phyloP scores from a whole-genome alignment of 805 yeast genomes.

The Metschnikowia lachancei region DNA sequence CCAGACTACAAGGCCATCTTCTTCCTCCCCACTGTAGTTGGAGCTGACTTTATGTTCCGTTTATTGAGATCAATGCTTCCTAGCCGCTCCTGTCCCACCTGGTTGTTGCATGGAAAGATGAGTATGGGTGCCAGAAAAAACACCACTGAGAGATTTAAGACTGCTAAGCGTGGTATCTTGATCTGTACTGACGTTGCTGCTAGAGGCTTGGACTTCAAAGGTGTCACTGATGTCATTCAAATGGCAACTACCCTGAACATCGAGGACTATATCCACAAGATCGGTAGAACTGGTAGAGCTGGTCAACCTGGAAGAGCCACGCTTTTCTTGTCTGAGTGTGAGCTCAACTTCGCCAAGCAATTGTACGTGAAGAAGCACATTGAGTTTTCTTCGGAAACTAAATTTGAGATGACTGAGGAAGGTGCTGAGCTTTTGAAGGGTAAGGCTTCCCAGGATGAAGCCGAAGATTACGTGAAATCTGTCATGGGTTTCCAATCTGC shows the following conservation, averaged over 20 bases:
- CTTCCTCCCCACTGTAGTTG: constrained; percentile 74
- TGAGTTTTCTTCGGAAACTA: constrained; percentile 43
- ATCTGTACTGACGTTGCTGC: constrained; percentile 93
- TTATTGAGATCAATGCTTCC: constrained; percentile 29
- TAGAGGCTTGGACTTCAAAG: constrained; percentile 93
- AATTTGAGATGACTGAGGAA: constrained; percentile 38
- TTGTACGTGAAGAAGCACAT: constrained; percentile 53
- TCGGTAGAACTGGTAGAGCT: constrained; percentile 95
- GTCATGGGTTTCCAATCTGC: constrained; percentile 31
- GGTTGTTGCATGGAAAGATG: constrained; percentile 67
- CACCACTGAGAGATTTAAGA: constrained; percentile 53
- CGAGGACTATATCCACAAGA: constrained; percentile 85
- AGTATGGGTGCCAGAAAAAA: constrained; percentile 66
- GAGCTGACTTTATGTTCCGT: constrained; percentile 56
- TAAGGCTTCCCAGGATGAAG: constrained; percentile 21
- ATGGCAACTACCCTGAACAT: constrained; percentile 70
- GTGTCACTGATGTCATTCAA: constrained; percentile 82
- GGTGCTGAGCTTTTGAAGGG: constrained; percentile 26
- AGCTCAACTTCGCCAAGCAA: constrained; percentile 51
- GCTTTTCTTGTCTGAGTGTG: constrained; percentile 55
- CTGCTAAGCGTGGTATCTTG: constrained; percentile 49
- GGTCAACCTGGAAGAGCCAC: constrained; percentile 75
- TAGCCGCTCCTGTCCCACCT: constrained; percentile 7
- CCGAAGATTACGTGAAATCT: constrained; percentile 26
- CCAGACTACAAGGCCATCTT: constrained; percentile 70